Evolutionary conservation across 768 basidiomycete species (phyloP).

Genomic region (Fomitopsis serialis): DNA sequence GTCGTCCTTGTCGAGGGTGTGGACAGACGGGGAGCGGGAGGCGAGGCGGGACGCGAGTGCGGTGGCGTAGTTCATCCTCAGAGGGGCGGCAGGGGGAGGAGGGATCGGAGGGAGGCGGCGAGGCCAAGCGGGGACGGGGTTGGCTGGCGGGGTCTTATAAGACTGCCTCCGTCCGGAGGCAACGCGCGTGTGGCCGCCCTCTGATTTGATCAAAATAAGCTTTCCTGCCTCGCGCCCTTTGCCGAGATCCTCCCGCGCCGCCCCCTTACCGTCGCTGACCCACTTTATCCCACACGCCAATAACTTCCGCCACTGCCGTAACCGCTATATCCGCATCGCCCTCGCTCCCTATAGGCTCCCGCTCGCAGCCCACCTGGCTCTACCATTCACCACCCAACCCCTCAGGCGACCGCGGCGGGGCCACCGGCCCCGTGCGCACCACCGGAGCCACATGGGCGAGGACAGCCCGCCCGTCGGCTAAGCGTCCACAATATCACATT

Average conservation of each 20-base stretch:
- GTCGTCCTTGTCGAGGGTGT: constrained; percentile 10
- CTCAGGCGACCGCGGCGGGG: too few relatives aligned
- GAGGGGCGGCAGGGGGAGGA: constrained; percentile 7
- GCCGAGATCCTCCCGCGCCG: not conserved
- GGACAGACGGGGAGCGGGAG: constrained; percentile 8
- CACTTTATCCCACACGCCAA: too few relatives aligned
- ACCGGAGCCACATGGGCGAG: not conserved
- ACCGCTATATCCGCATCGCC: too few relatives aligned
- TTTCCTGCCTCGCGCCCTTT: not conserved
- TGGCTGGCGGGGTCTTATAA: not conserved
- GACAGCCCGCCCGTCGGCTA: not conserved
- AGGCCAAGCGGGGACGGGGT: constrained; percentile 4
- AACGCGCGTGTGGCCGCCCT: not conserved
- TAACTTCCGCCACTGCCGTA: too few relatives aligned
- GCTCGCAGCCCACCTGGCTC: too few relatives aligned
- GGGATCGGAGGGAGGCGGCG: not conserved
- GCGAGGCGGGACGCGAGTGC: constrained; percentile 10
- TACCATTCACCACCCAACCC: too few relatives aligned
- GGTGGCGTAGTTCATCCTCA: constrained; percentile 8
- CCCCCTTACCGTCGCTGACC: not conserved
- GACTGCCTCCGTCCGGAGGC: not conserved
- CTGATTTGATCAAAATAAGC: constrained; percentile 4
- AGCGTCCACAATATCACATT: not conserved
- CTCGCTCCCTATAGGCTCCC: too few relatives aligned
- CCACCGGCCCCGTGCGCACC: too few relatives aligned